These are phyloP conservation scores for Thalassiosira exigua DNA, from an alignment of 352 stramenopile genomes.

Conservation along the genomic window DNA sequence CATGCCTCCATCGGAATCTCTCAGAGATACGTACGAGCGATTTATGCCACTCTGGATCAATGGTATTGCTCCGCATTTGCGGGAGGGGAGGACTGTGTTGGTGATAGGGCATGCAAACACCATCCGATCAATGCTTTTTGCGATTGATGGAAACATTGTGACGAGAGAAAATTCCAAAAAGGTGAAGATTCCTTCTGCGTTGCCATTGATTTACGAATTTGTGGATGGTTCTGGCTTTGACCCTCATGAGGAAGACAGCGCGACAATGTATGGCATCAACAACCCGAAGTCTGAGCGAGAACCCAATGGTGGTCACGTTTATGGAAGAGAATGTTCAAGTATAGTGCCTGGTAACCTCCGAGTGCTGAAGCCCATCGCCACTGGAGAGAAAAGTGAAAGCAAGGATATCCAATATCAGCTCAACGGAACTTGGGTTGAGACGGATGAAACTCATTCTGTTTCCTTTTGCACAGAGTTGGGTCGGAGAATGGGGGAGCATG, in stretches of 20 bases:
- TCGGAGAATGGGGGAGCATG: slow-evolving; percentile 33
- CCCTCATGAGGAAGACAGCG: background rate
- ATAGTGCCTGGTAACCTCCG: slow-evolving; percentile 31
- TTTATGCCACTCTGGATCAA: slow-evolving; percentile 42
- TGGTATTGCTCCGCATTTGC: slow-evolving; percentile 37
- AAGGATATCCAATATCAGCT: slow-evolving; percentile 40
- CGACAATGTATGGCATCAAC: background rate
- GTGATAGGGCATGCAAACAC: slow-evolving; percentile 51
- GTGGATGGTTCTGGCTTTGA: slow-evolving; percentile 9
- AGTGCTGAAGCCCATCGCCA: slow-evolving; percentile 18
- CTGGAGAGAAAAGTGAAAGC: background rate
- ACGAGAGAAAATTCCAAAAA: slow-evolving; percentile 50
- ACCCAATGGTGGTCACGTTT: background rate
- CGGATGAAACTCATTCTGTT: slow-evolving; percentile 40
- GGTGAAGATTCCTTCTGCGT: slow-evolving; percentile 46
- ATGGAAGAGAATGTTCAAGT: slow-evolving; percentile 7
- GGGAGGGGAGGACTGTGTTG: slow-evolving; percentile 41
- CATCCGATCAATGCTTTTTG: slow-evolving; percentile 50
- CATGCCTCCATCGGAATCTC: slow-evolving; percentile 55
- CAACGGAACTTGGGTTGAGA: slow-evolving; percentile 49
- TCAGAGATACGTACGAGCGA: slow-evolving; percentile 40
- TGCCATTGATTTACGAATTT: slow-evolving; percentile 52
- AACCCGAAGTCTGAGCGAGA: too few species aligned
- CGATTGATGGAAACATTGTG: slow-evolving; percentile 41
- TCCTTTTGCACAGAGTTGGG: slow-evolving; percentile 57